phyloP scores from a whole-genome alignment of 78 protist species.

The Thecamonas trahens region DNA sequence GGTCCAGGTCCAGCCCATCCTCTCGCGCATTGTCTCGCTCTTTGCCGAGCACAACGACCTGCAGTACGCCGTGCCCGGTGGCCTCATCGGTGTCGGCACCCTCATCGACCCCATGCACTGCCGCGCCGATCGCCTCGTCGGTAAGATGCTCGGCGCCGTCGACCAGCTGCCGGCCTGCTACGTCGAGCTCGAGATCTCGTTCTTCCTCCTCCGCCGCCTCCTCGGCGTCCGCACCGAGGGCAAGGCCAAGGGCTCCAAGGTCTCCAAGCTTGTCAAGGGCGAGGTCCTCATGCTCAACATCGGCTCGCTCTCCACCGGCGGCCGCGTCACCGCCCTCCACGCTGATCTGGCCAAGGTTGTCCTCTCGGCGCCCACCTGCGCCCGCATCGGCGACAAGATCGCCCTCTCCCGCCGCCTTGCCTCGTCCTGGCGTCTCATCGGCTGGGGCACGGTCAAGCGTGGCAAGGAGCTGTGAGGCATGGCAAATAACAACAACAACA shows the following conservation, averaged over 20 bases:
- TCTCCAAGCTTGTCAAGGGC: conserved; percentile 69
- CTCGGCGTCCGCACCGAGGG: conserved; percentile 94
- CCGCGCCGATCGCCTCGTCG: conserved; percentile 96
- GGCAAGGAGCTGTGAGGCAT: no score
- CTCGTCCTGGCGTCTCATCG: conserved; percentile 98
- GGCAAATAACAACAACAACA: no score
- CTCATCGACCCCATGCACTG: conserved; percentile 96
- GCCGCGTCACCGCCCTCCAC: conserved; percentile 79
- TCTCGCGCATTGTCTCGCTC: conserved; percentile 79
- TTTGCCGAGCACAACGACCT: conserved; percentile 90
- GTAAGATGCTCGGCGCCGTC: conserved; percentile 90
- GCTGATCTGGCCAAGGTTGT: conserved; percentile 87
- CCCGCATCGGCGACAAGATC: conserved; percentile 87
- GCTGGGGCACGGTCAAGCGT: no score
- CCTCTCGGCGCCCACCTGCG: conserved; percentile 93
- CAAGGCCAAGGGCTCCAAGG: conserved; percentile 62
- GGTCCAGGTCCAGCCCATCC: conserved; percentile 82
- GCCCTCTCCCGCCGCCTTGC: conserved; percentile 95
- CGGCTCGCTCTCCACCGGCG: conserved; percentile 97
- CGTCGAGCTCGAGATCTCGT: conserved; percentile 75
- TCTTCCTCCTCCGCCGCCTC: conserved; percentile 88
- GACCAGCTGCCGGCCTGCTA: conserved; percentile 89
- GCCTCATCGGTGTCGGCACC: conserved; percentile 99
- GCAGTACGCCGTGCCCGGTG: conserved; percentile 99
- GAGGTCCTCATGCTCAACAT: conserved; percentile 95